Evolutionary conservation across 768 basidiomycete genomes (phyloP), one percentile per base, ranked within the genome.

Genomic region (Lepiota venenata): DNA sequence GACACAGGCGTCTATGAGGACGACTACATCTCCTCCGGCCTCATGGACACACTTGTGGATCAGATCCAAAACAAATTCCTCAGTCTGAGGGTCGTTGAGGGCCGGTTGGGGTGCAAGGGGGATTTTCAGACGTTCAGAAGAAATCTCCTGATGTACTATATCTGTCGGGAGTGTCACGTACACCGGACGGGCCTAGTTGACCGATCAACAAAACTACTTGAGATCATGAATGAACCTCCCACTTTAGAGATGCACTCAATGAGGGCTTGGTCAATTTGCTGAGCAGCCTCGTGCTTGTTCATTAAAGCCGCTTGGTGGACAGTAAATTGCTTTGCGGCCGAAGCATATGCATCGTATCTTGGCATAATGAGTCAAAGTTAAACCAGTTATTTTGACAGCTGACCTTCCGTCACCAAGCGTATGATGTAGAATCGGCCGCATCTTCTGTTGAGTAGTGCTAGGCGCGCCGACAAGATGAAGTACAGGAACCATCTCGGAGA

Each of bases 161-260:
- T 98, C 89, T 5, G 87, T 94, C 0, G 93, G 95, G 10, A 98
- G 74, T 35, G 86, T 81, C 38, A 98, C 70, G 64, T 98, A 98
- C 29, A 89, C 91, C 0, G 95, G 95, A 16, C 91, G 84, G 25
- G 86, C 88, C 81, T 91, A 58, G 12, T 32, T 32, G 32, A 32
- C 25, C 11, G 4, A 35, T 16, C 20, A 12, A 27, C 52, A 12
- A 22, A 38, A 8, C 38, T 50, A 49, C 6, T n/a, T n/a, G n/a
- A 4, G 1, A 20, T 39, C 22, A 21, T 38, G n/a, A 41, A 29
- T n/a, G 29, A 6, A 59, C 73, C n/a, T n/a, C n/a, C n/a, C 21
- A 82, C 86, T 50, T 63, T 69, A 15, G 78, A 79, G 35, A 89
- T 79, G 56, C 87, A 88, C 38, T 83, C 84, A 10, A 77, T 80